Percentiles rank a stretch among this genome's conserved stretches.
These are phyloP conservation scores for Trypanosoma theileri DNA, from an alignment of 208 protist species.

Conservation along the genomic window DNA sequence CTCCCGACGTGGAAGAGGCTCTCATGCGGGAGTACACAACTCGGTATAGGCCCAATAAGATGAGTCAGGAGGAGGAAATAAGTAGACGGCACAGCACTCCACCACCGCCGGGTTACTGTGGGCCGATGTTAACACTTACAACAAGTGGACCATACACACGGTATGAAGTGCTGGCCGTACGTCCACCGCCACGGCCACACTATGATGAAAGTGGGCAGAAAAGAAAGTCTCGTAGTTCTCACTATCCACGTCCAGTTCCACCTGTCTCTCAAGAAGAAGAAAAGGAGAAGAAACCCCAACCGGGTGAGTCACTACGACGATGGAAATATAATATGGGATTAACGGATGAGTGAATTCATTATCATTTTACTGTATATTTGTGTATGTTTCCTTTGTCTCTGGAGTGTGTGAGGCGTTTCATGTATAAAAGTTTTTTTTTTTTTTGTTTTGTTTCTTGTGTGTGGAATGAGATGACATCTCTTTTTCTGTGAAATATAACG, in stretches of 20 bases:
- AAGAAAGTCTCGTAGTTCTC: constrained; percentile 18
- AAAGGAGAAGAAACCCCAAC: not conserved
- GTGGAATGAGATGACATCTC: too few relatives aligned
- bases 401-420: too few relatives aligned
- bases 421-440: not conserved
- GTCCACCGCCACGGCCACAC: constrained; percentile 29
- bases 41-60: not conserved
- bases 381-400: not conserved
- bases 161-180: constrained; percentile 38
- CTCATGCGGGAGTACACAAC: constrained; percentile 35
- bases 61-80: not conserved
- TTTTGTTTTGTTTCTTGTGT: not conserved
- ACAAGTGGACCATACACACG: constrained; percentile 36
- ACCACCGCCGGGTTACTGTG: constrained; percentile 26
- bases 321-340: constrained; percentile 47
- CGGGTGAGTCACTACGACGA: constrained; percentile 26
- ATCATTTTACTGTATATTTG: not conserved
- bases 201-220: not conserved
- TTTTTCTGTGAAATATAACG: too few relatives aligned
- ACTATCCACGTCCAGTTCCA: constrained; percentile 26
- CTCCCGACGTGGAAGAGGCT: constrained; percentile 22
- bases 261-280: not conserved
- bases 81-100: constrained; percentile 1
- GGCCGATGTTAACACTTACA: constrained; percentile 42
- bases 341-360: not conserved